phyloP scores from a whole-genome alignment of 208 protist genomes.

The Trypanosoma theileri region DNA sequence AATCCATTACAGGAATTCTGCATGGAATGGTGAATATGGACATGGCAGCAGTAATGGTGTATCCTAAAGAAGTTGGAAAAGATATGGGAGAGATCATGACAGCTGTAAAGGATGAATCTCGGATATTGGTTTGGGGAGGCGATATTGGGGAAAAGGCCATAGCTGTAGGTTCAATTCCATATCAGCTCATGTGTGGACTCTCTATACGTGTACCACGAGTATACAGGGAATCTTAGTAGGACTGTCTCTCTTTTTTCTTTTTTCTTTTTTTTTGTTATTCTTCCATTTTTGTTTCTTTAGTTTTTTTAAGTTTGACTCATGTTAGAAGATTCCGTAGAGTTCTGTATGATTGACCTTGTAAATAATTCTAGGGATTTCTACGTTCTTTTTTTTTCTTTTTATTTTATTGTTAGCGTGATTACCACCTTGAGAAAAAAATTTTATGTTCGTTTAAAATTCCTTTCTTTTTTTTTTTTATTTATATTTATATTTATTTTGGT shows the following conservation, averaged over 20 bases:
- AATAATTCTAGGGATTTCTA: too few relatives aligned
- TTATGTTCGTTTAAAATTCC: too few relatives aligned
- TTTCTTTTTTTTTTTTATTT: too few relatives aligned
- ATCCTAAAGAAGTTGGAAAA: slow-evolving; percentile 31
- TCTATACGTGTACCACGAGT: slow-evolving; percentile 41
- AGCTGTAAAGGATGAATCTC: slow-evolving; percentile 33
- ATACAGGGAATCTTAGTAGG: slow-evolving; percentile 20
- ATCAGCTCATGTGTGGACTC: slow-evolving; percentile 53
- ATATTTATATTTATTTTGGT: too few relatives aligned
- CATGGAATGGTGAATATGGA: slow-evolving; percentile 65
- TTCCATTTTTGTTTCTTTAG: too few relatives aligned
- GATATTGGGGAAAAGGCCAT: slow-evolving; percentile 46
- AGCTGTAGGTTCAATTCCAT: slow-evolving; percentile 40
- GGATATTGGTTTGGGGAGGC: slow-evolving; percentile 42
- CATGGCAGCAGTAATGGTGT: slow-evolving; percentile 36
- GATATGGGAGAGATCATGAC: slow-evolving; percentile 37
- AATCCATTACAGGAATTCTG: slow-evolving; percentile 32
- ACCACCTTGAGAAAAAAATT: too few relatives aligned
- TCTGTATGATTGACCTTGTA: too few relatives aligned
- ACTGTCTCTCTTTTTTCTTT: background rate
- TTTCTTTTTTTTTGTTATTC: background rate
- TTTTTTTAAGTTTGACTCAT: too few relatives aligned
- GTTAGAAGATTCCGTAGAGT: too few relatives aligned
- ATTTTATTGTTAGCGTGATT: too few relatives aligned
- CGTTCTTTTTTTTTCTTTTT: too few relatives aligned